Percentiles rank a stretch among this genome's conserved stretches.
These are phyloP conservation scores for Ustilago sp. DNA, from an alignment of 1,284 basidiomycete species.

Conservation along the genomic window DNA sequence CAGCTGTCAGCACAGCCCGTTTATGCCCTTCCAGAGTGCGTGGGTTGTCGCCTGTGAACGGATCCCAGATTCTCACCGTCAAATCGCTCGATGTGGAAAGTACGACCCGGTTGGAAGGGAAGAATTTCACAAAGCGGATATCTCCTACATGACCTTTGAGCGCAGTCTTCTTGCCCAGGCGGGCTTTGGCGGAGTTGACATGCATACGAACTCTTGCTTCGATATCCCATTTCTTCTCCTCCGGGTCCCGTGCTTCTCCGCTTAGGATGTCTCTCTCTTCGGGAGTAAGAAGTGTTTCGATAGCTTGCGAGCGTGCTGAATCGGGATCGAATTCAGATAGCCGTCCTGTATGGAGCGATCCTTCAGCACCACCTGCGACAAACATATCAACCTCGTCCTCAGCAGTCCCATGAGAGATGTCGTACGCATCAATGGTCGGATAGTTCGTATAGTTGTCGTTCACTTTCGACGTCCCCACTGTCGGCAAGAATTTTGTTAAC, in stretches of 20 bases:
- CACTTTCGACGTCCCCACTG: slow-evolving; percentile 28
- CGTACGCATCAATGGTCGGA: slow-evolving; percentile 53
- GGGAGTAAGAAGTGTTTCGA: slow-evolving; percentile 20
- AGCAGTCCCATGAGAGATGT: slow-evolving; percentile 26
- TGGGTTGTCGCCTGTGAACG: slow-evolving; percentile 71
- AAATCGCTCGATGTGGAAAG: slow-evolving; percentile 78
- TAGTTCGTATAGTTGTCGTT: slow-evolving; percentile 52
- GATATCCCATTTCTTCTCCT: slow-evolving; percentile 38
- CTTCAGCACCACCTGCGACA: slow-evolving; percentile 52
- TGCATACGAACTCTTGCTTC: slow-evolving; percentile 37
- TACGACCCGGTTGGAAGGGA: slow-evolving; percentile 69
- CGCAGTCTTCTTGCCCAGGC: slow-evolving; percentile 23
- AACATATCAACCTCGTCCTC: slow-evolving; percentile 45
- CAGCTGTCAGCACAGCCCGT: slow-evolving; percentile 73
- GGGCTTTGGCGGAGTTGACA: slow-evolving; percentile 21
- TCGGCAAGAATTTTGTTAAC: slow-evolving; percentile 26
- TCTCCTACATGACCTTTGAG: slow-evolving; percentile 63
- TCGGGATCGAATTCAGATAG: slow-evolving; percentile 17
- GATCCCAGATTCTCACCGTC: slow-evolving; percentile 75
- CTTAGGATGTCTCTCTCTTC: slow-evolving; percentile 23
- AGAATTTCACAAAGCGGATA: slow-evolving; percentile 56
- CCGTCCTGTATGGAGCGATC: slow-evolving; percentile 35
- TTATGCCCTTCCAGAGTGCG: slow-evolving; percentile 79
- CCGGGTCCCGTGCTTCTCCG: slow-evolving; percentile 24
- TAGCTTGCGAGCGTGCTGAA: slow-evolving; percentile 9